Evolutionary conservation across 306 rosid genomes (phyloP).

Genomic region (Fragaria vesca): DNA sequence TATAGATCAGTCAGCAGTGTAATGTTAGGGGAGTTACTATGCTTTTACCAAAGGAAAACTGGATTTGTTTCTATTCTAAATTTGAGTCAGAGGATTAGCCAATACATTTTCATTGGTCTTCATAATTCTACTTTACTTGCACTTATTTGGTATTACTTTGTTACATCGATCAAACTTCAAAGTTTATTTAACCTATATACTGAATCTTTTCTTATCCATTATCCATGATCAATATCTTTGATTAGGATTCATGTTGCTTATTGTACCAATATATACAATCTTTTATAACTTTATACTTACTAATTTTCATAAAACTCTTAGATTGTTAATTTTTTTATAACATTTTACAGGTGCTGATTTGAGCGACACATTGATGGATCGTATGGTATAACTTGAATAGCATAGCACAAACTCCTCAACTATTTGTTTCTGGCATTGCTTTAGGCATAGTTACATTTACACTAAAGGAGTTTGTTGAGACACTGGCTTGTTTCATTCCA

Average conservation of each 20-base stretch:
- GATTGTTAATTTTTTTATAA: neutral
- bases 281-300: neutral
- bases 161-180: neutral
- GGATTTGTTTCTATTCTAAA: neutral
- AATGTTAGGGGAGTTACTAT: neutral
- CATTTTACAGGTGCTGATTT: constrained; percentile 69
- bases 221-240: neutral
- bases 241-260: neutral
- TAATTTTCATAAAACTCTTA: neutral
- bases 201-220: neutral
- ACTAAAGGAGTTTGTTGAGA: neutral
- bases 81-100: neutral
- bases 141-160: neutral
- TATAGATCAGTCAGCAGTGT: neutral
- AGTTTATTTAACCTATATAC: neutral
- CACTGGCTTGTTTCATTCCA: neutral
- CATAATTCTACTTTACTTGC: neutral
- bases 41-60: neutral
- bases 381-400: constrained; percentile 61
- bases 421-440: neutral
- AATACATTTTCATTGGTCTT: neutral
- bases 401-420: neutral
- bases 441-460: neutral
- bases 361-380: constrained; percentile 96
- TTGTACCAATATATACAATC: neutral